phyloP scores from a whole-genome alignment of 2,329 filamentous ascomycete genomes.

The Biscogniauxia sp. region DNA sequence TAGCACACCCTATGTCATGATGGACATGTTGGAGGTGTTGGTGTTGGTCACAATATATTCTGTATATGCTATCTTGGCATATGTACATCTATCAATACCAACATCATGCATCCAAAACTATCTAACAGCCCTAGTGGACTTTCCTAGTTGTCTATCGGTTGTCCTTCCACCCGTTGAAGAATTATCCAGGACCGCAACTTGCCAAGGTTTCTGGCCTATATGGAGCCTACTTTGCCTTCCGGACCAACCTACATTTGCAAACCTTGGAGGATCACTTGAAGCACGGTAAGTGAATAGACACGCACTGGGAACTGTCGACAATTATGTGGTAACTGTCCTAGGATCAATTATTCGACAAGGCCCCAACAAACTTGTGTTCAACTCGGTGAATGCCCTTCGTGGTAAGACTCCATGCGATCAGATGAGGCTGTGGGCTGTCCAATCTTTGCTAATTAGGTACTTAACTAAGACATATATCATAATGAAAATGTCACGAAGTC shows the following conservation, averaged over 20 bases:
- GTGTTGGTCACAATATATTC: no score
- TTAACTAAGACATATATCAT: constrained; percentile 5
- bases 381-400: not conserved
- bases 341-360: constrained; percentile 1
- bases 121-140: not conserved
- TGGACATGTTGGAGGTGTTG: no score
- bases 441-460: not conserved
- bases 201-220: not conserved
- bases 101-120: not conserved
- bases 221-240: not conserved
- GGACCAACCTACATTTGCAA: not conserved
- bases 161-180: not conserved
- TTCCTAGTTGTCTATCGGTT: not conserved
- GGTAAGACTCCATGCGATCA: not conserved
- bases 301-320: not conserved
- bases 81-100: not conserved
- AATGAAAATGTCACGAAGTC: constrained; percentile 7
- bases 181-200: not conserved
- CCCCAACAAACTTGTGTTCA: constrained; percentile 4
- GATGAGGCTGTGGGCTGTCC: not conserved
- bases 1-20: no score
- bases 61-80: not conserved
- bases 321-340: not conserved
- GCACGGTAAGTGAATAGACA: not conserved
- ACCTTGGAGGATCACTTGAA: not conserved